Conservation (phyloP, 2,329 filamentous ascomycete species). For the Ilyonectria sp. region DNA sequence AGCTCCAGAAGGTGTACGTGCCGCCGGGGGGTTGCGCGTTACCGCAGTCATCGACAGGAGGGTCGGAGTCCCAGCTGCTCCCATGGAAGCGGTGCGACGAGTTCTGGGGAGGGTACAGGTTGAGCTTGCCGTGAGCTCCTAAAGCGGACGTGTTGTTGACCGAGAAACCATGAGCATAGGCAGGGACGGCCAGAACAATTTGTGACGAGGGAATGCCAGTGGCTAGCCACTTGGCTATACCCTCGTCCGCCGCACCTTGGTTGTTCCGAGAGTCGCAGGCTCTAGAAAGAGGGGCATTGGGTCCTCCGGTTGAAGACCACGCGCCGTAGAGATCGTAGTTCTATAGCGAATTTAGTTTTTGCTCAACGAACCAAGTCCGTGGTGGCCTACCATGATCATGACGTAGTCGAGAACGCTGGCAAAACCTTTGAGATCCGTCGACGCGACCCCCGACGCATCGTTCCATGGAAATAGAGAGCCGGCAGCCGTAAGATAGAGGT, state of each 20-base stretch:
- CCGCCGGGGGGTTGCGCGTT: slow-evolving; percentile 35
- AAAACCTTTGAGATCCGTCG: slow-evolving; percentile 36
- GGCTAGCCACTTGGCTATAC: slow-evolving; percentile 29
- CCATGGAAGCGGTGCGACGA: slow-evolving; percentile 41
- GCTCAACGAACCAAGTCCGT: accelerated
- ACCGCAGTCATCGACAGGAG: slow-evolving; percentile 35
- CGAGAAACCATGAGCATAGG: slow-evolving; percentile 39
- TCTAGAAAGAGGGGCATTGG: slow-evolving; percentile 31
- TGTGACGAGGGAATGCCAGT: slow-evolving; percentile 36
- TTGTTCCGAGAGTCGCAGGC: slow-evolving; percentile 37
- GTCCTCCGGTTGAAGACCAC: slow-evolving; percentile 37
- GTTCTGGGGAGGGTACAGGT: slow-evolving; percentile 37
- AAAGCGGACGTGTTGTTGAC: slow-evolving; percentile 35
- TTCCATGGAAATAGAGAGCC: slow-evolving; percentile 41
- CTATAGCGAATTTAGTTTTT: background rate
- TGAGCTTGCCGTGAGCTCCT: slow-evolving; percentile 22
- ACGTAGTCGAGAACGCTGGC: slow-evolving; percentile 39
- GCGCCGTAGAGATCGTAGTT: slow-evolving; percentile 42
- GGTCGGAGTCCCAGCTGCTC: slow-evolving; percentile 40
- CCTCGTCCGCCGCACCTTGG: slow-evolving; percentile 34
- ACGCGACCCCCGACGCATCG: slow-evolving; percentile 25
- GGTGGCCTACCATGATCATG: slow-evolving; percentile 38
- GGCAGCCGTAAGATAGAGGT: slow-evolving; percentile 36
- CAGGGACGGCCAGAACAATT: slow-evolving; percentile 38
- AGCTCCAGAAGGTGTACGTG: slow-evolving; percentile 42